Evolutionary conservation across 1,284 basidiomycete genomes (phyloP), one percentile per base, ranked within the genome.

Genomic region (Hemileia vastatrix): DNA sequence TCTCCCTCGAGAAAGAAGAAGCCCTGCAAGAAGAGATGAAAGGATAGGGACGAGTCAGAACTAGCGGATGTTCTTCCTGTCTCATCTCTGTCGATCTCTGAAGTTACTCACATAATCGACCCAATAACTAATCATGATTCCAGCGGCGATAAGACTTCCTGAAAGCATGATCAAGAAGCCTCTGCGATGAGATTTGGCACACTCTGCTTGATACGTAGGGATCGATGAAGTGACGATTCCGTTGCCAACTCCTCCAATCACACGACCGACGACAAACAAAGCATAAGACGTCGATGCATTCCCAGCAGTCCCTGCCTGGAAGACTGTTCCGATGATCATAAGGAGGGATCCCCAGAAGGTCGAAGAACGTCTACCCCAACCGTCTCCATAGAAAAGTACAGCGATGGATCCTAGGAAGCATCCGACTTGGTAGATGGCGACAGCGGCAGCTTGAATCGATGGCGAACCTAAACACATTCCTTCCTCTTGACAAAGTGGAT

Each of bases 111-210:
- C n/a, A n/a, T n/a, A n/a, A 68, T 84, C 82, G 68, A 84, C 77
- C 82, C 83, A 84, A 80, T 84, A 68, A 15, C 83, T 82, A 63
- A 86, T 76, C 81, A 84, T 85, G 68, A 86, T 82, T 64, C 85
- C 85, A 67, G 84, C 83, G 2, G 84, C 83, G 63, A 86, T 85
- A 1, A 86, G 76, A 69, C 80, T 82, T 2, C 84, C 83, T 76
- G 86, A 84, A 47, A 86, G 78, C 80, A 84, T 83, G 49, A 86
- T 85, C 61, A 85, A 78, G 64, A 81, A 81, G 18, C 85, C 85
- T 63, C 85, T 77, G 67, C 80, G 80, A 40, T 80, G 77, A 1
- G 84, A 81, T 6, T 82, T 81, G 2, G 83, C 82, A 65, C 83
- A 83, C 71, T 87, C 85, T 33, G 65, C 64, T 54, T 76, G 72